Evolutionary conservation across 129 eudicot species (phyloP).

Genomic region (Lonicera japonica): DNA sequence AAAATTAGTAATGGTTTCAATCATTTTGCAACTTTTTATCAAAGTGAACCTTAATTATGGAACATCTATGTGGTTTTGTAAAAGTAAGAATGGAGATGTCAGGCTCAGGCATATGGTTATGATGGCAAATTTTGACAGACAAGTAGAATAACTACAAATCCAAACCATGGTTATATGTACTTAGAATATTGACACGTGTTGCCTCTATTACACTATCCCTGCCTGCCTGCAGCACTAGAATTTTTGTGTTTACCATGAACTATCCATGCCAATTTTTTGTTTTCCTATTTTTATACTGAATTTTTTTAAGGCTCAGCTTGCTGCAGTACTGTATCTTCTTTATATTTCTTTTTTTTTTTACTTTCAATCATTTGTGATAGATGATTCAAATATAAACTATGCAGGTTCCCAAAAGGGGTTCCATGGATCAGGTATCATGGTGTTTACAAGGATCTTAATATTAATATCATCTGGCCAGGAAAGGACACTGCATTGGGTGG

Average conservation of each 20-base stretch:
- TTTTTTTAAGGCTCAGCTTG: too few relatives aligned
- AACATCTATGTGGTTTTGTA: too few relatives aligned
- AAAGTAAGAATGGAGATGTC: too few relatives aligned
- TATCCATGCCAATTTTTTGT: too few relatives aligned
- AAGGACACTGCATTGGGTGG: slow-evolving; percentile 68
- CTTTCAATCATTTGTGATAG: neutral
- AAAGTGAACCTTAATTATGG: too few relatives aligned
- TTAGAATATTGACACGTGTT: too few relatives aligned
- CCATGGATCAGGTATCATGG: slow-evolving; percentile 82
- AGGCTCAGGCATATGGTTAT: too few relatives aligned
- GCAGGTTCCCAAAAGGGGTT: slow-evolving; percentile 76
- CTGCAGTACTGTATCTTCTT: neutral
- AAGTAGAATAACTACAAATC: neutral
- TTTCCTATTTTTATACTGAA: too few relatives aligned
- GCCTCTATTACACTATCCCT: neutral
- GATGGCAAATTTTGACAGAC: too few relatives aligned
- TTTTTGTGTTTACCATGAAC: too few relatives aligned
- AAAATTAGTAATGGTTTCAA: too few relatives aligned
- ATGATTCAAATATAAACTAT: neutral
- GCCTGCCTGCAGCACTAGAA: neutral
- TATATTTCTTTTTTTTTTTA: neutral
- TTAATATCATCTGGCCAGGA: slow-evolving; percentile 76
- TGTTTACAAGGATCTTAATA: slow-evolving; percentile 55
- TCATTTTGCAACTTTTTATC: too few relatives aligned
- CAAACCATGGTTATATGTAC: neutral